Base-by-base conservation (phyloP, 257 asterid species). In the Plantago elongata region DNA sequence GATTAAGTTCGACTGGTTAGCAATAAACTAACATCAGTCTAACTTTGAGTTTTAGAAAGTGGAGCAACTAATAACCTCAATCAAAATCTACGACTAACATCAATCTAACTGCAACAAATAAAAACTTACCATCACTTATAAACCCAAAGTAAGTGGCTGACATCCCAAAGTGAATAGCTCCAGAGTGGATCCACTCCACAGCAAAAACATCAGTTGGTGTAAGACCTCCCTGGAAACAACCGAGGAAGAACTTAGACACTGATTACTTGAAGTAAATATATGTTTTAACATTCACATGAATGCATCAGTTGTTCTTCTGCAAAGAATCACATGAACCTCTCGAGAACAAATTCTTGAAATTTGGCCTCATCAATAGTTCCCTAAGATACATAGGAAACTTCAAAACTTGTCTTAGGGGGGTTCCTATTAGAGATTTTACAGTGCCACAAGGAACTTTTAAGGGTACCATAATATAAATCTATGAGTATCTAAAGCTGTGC, bases 181-280 rank as follows among this genome's bases (percentile, higher is more conserved):
- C 98, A 70, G 85, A 77, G 66, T 88, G 85, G 69, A 86, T 81
- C 98, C 98, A 92, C 81, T 92, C 98, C 68, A 77, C 97, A 48
- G 97, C 98, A 81, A 92, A 89, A 77, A 92, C 97, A 83, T 92
- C 99, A 15, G 83, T 89, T 65, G 99, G 90, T 10, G 95, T 86
- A 69, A 89, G 96, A 63, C 99, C 99, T 59, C 99, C 97, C 99
- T 92, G 84, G 54, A 66, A 76, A 64, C 48, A 74, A 67, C 40
- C 69, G 62, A 60, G 68, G 65, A 64, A 59, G 27, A 49, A 7
- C 16, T 59, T 30, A 70, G 22, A 61, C 38, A 51, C 70, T 57
- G 74, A 68, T 55, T 47, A 48, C 50, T 8, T 45, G 62, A 47
- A 13, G 43, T 15, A 43, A 44, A 64, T 48, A 45, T 22, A 1